phyloP scores from a whole-genome alignment of 2,329 filamentous ascomycete species.

The Alternaria brassicicola region DNA sequence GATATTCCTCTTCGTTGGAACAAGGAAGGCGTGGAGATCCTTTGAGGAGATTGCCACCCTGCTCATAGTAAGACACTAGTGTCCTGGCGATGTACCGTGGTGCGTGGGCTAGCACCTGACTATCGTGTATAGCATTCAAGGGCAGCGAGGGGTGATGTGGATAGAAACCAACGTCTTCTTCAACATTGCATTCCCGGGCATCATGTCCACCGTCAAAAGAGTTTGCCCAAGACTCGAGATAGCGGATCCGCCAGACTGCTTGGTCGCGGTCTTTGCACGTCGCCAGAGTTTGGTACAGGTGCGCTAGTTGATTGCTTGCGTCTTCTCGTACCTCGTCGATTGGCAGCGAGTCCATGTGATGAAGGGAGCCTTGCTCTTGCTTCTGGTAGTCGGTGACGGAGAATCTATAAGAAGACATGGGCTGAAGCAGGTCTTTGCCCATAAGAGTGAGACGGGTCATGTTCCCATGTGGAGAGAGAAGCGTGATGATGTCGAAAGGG shows the following conservation, averaged over 20 bases:
- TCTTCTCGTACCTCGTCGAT: constrained; percentile 7
- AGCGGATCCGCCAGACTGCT: constrained; percentile 23
- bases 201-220: constrained; percentile 8
- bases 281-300: constrained; percentile 9
- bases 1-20: constrained; percentile 11
- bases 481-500: constrained; percentile 34
- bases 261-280: constrained; percentile 18
- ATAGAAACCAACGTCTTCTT: constrained; percentile 11
- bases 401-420: constrained; percentile 12
- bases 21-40: constrained; percentile 18
- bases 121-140: neutral
- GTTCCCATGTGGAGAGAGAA: constrained; percentile 25
- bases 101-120: neutral
- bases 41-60: constrained; percentile 20
- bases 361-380: neutral
- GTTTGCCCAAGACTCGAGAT: constrained; percentile 22
- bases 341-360: neutral
- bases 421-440: constrained; percentile 26
- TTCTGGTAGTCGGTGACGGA: neutral
- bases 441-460: constrained; percentile 19
- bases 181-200: neutral
- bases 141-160: constrained; percentile 16
- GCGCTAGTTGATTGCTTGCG: constrained; percentile 7
- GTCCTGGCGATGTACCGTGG: constrained; percentile 27
- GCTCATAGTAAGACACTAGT: constrained; percentile 30